phyloP scores from a whole-genome alignment of 805 yeast genomes.

The Candida stauntonica region DNA sequence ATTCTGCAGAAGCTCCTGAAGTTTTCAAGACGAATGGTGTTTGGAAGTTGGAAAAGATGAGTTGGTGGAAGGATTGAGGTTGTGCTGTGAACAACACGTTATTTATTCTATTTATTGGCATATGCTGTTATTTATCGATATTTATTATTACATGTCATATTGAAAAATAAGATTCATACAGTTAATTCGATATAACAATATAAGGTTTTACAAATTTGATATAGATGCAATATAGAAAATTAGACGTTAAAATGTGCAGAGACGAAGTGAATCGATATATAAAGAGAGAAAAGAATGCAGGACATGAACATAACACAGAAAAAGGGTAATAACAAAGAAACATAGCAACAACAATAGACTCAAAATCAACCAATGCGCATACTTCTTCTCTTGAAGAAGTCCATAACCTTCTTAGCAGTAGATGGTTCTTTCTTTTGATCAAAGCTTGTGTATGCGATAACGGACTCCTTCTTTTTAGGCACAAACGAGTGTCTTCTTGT shows the following conservation, averaged over 20 bases:
- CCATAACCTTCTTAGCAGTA: slow-evolving; percentile 74
- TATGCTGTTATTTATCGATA: slow-evolving; percentile 3
- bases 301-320: not conserved
- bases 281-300: not conserved
- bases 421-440: slow-evolving; percentile 51
- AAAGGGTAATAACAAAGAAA: not conserved
- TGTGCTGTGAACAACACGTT: not conserved
- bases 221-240: too few relatives aligned
- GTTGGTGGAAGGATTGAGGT: slow-evolving; percentile 24
- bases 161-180: too few relatives aligned
- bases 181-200: too few relatives aligned
- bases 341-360: not conserved
- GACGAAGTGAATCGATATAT: not conserved
- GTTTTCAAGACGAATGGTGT: slow-evolving; percentile 68
- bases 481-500: slow-evolving; percentile 9
- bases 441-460: slow-evolving; percentile 24
- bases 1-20: slow-evolving; percentile 68
- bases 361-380: slow-evolving; percentile 23
- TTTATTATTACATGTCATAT: too few relatives aligned
- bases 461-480: slow-evolving; percentile 18
- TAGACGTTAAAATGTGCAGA: too few relatives aligned
- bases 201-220: too few relatives aligned
- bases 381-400: slow-evolving; percentile 69
- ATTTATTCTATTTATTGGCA: slow-evolving; percentile 6
- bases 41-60: slow-evolving; percentile 28